Conservation (phyloP, 2,329 filamentous ascomycete species). For the Plenodomus tracheiphilus region DNA sequence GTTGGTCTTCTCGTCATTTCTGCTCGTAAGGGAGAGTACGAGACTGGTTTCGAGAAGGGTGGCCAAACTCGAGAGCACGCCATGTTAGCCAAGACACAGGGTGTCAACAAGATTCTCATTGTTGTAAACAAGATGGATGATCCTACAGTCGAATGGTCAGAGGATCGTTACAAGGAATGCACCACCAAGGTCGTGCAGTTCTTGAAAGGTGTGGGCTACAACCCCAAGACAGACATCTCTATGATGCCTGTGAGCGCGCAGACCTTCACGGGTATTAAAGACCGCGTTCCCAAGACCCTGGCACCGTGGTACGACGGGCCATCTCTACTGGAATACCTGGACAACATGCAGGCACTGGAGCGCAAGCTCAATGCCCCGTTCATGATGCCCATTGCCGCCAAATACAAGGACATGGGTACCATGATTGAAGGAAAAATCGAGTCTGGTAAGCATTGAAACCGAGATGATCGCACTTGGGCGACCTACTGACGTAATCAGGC, state of each 20-base stretch:
- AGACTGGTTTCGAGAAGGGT: constrained; percentile 96
- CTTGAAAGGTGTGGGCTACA: constrained; percentile 91
- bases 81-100: constrained; percentile 96
- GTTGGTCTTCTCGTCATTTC: constrained; percentile 94
- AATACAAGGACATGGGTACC: constrained; percentile 96
- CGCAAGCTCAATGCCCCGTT: constrained; percentile 97
- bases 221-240: constrained; percentile 86
- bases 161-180: constrained; percentile 91
- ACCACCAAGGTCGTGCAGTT: constrained; percentile 84
- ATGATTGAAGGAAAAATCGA: constrained; percentile 98
- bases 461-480: no score
- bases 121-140: constrained; percentile 98
- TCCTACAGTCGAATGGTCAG: constrained; percentile 91
- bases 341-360: constrained; percentile 87
- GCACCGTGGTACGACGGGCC: constrained; percentile 87
- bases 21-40: constrained; percentile 96
- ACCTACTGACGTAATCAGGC: constrained; percentile 39
- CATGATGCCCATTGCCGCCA: constrained; percentile 97
- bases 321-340: constrained; percentile 92
- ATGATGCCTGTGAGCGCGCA: constrained; percentile 98
- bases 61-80: constrained; percentile 98
- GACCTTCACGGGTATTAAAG: constrained; percentile 82
- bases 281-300: constrained; percentile 72
- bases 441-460: constrained; percentile 55
- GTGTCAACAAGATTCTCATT: constrained; percentile 94